Conservation (phyloP, 2,329 filamentous ascomycete species). For the Cladobotryum protrusum region DNA sequence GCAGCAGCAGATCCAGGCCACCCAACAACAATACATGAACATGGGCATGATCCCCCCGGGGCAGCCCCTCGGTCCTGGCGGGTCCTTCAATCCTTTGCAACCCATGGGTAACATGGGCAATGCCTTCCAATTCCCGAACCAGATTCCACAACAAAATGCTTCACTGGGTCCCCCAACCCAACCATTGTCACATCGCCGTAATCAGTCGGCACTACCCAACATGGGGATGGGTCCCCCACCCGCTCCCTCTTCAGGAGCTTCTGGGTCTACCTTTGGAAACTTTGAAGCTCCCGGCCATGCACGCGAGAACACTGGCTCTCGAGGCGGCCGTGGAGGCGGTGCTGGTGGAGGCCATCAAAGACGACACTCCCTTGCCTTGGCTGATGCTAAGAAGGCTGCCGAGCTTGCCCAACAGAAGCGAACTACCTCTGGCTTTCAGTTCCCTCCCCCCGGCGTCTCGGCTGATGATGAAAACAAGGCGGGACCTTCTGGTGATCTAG, state of each 20-base stretch:
- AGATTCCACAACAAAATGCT: conserved; percentile 66
- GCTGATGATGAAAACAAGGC: conserved; percentile 46
- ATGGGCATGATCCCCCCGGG: conserved; percentile 90
- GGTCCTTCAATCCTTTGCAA: conserved; percentile 71
- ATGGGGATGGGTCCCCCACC: conserved; percentile 85
- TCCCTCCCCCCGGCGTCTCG: conserved; percentile 68
- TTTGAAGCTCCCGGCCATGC: conserved; percentile 54
- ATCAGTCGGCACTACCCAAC: conserved; percentile 92
- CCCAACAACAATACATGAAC: conserved; percentile 95
- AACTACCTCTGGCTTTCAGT: conserved; percentile 90
- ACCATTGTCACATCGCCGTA: conserved; percentile 84
- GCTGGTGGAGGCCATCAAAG: conserved; percentile 77
- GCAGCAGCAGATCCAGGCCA: conserved; percentile 94
- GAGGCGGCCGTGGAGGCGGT: conserved; percentile 64
- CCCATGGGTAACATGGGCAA: conserved; percentile 76
- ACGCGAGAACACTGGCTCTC: conserved; percentile 38
- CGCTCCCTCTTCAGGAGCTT: conserved; percentile 85
- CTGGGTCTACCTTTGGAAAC: conserved; percentile 72
- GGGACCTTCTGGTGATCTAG: conserved; percentile 24
- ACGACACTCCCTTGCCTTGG: conserved; percentile 87
- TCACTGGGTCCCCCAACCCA: conserved; percentile 72
- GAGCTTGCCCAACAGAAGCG: conserved; percentile 95
- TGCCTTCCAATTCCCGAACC: conserved; percentile 83
- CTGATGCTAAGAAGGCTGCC: conserved; percentile 95
- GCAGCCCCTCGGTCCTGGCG: conserved; percentile 65